These are phyloP conservation scores for Scutellaria minor DNA, from an alignment of 257 asterid genomes.

Conservation along the genomic window DNA sequence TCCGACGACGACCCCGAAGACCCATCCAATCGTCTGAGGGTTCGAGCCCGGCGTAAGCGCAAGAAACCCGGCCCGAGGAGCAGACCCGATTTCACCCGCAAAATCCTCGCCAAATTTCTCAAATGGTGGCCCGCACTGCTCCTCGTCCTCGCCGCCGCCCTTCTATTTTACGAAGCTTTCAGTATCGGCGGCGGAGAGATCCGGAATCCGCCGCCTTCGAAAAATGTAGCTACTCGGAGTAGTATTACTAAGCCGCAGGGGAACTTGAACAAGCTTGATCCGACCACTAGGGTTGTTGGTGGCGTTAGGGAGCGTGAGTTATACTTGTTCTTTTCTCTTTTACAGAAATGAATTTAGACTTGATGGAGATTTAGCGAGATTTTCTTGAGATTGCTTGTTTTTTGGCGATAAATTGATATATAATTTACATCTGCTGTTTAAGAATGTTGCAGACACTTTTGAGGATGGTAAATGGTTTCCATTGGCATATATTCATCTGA, in stretches of 20 bases:
- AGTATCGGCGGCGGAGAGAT: conserved; percentile 52
- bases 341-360: conserved; percentile 7
- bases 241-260: conserved; percentile 42
- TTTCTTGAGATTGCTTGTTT: conserved; percentile 6
- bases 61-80: conserved; percentile 58
- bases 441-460: not conserved
- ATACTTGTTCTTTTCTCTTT: not conserved
- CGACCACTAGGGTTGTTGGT: conserved; percentile 57
- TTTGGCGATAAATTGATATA: not conserved
- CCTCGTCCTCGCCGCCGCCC: conserved; percentile 54
- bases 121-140: conserved; percentile 81
- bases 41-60: conserved; percentile 69
- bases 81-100: conserved; percentile 51
- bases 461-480: conserved; percentile 3
- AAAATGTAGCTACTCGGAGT: conserved; percentile 32
- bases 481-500: not conserved
- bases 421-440: not conserved
- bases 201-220: conserved; percentile 39
- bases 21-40: conserved; percentile 48
- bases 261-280: conserved; percentile 78
- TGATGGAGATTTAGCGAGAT: conserved; percentile 20
- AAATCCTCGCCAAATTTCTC: conserved; percentile 47
- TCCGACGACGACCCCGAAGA: conserved; percentile 79
- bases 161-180: conserved; percentile 67
- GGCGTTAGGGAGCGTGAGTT: conserved; percentile 85